phyloP scores from a whole-genome alignment of 345 rosid species.

The Populus euphratica region DNA sequence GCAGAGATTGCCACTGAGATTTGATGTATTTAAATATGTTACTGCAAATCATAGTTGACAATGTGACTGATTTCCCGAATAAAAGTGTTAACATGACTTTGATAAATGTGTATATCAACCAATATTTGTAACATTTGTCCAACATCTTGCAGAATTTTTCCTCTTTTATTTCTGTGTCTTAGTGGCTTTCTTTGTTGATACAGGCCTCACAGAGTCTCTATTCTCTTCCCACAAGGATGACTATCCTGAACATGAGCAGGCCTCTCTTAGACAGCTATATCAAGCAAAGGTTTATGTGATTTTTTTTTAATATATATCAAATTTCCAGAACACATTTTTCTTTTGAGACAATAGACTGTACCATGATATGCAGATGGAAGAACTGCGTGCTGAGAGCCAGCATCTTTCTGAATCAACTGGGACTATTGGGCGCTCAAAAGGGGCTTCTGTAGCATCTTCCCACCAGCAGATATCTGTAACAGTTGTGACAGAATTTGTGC shows the following conservation, averaged over 20 bases:
- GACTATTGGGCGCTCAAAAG: constrained; percentile 87
- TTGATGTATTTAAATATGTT: neutral
- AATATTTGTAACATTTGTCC: neutral
- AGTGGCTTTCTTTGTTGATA: constrained; percentile 16
- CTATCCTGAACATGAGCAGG: constrained; percentile 90
- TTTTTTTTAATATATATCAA: constrained; percentile 11
- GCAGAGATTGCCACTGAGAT: neutral
- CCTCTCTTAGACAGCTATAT: constrained; percentile 87
- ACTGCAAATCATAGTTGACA: neutral
- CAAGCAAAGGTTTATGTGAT: constrained; percentile 60
- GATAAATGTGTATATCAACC: neutral
- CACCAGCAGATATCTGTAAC: constrained; percentile 92
- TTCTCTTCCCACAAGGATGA: constrained; percentile 95
- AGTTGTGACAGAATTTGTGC: constrained; percentile 94
- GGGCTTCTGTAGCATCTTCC: constrained; percentile 76
- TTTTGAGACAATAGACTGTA: neutral
- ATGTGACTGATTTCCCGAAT: neutral
- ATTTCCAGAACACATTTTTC: neutral
- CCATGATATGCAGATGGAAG: constrained; percentile 69
- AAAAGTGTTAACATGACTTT: neutral
- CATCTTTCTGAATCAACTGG: constrained; percentile 73
- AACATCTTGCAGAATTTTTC: neutral
- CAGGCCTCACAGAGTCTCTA: constrained; percentile 90
- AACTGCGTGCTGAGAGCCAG: constrained; percentile 78
- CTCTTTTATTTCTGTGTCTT: neutral